phyloP scores from a whole-genome alignment of 352 stramenopile genomes.

The Phytophthora multivora region DNA sequence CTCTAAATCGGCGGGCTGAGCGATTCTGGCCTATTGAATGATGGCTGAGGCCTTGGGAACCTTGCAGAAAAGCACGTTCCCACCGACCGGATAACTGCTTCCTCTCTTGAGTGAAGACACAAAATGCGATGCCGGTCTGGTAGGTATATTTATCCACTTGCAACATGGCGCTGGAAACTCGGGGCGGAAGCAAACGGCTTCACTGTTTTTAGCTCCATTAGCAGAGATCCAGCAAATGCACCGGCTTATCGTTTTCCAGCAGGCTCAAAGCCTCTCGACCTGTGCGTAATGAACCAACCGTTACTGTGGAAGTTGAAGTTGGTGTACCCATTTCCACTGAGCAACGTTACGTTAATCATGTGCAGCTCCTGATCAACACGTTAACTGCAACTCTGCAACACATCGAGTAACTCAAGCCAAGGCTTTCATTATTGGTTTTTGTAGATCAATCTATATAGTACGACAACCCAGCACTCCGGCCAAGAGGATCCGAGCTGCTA shows the following conservation, averaged over 20 bases:
- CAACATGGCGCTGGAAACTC: conserved; percentile 9
- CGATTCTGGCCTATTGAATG: conserved; percentile 8
- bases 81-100: conserved; percentile 29
- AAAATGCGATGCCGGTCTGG: conserved; percentile 6
- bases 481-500: background rate
- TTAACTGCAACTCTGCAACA: background rate
- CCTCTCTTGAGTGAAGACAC: conserved; percentile 1
- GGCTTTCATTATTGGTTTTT: conserved; percentile 12
- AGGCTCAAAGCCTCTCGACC: background rate
- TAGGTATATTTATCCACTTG: conserved; percentile 20
- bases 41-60: conserved; percentile 17
- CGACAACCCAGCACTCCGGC: conserved; percentile 16
- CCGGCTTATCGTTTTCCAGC: conserved; percentile 6
- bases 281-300: background rate
- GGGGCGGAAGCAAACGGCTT: conserved; percentile 19
- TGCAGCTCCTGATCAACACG: background rate
- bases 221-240: conserved; percentile 15
- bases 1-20: conserved; percentile 9
- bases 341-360: background rate
- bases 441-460: conserved; percentile 43
- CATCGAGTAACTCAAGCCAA: conserved; percentile 1
- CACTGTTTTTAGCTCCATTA: conserved; percentile 13
- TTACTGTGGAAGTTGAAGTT: conserved; percentile 33
- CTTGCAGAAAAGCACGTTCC: conserved; percentile 19
- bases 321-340: conserved; percentile 27